phyloP scores from a whole-genome alignment of 805 yeast species.

The Starmerella sp. region DNA sequence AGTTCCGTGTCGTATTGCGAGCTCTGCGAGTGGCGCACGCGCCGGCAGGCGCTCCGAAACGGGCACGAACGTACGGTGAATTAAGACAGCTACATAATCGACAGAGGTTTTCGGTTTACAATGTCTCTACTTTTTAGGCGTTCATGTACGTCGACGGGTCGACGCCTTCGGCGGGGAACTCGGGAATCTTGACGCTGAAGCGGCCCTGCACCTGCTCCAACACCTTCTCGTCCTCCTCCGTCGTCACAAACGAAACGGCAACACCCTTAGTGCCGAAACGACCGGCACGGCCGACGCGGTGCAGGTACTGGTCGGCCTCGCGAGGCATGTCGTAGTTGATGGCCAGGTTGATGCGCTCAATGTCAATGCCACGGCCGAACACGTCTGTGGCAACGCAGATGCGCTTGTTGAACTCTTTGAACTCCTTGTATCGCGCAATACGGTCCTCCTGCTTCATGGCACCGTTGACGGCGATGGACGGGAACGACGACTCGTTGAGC shows the following conservation, averaged over 20 bases:
- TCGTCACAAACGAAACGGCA: conserved; percentile 79
- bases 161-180: conserved; percentile 95
- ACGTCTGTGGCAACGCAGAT: conserved; percentile 98
- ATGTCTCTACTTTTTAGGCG: conserved; percentile 37
- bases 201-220: conserved; percentile 89
- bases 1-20: neutral
- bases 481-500: conserved; percentile 86
- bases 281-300: conserved; percentile 99
- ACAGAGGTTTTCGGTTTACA: neutral
- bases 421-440: conserved; percentile 88
- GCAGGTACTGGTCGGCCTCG: conserved; percentile 96
- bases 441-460: conserved; percentile 96
- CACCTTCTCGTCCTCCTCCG: conserved; percentile 79
- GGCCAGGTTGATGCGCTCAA: conserved; percentile 95
- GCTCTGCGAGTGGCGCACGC: neutral
- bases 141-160: conserved; percentile 97
- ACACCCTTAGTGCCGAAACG: conserved; percentile 99
- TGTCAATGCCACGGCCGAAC: conserved; percentile 98
- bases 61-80: neutral
- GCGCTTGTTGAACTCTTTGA: conserved; percentile 96
- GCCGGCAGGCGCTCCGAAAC: neutral
- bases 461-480: conserved; percentile 92
- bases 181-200: conserved; percentile 89
- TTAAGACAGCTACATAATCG: neutral
- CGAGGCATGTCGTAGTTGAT: conserved; percentile 93